Conservation (phyloP, 2,329 filamentous ascomycete species). For the Leptographium lundbergii region DNA sequence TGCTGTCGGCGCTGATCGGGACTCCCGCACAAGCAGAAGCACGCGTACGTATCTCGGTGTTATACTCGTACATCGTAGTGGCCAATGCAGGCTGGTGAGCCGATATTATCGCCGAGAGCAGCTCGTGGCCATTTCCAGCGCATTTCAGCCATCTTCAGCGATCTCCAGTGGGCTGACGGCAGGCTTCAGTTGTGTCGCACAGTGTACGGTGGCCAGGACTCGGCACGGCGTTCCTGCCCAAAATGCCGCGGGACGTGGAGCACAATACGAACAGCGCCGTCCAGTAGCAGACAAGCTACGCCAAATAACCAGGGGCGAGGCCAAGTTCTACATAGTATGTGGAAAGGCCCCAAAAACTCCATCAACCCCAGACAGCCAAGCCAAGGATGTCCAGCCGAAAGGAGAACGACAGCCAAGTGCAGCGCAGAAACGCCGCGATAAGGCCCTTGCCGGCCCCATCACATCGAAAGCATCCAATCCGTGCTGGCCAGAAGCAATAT, state of each 20-base stretch:
- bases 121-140: not conserved
- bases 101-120: not conserved
- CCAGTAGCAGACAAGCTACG: not conserved
- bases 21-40: not conserved
- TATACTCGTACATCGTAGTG: not conserved
- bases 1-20: not conserved
- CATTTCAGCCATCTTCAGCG: not conserved
- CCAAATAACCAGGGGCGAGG: not conserved
- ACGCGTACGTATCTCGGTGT: not conserved
- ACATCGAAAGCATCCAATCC: constrained; percentile 3
- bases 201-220: not conserved
- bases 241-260: not conserved
- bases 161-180: not conserved
- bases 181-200: not conserved
- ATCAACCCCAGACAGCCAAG: not conserved
- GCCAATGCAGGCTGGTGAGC: not conserved
- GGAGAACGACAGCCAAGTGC: not conserved
- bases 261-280: not conserved
- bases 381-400: not conserved
- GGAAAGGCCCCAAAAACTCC: not conserved
- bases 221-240: not conserved
- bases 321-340: not conserved
- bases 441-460: not conserved
- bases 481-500: constrained; percentile 1
- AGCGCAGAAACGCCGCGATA: not conserved